Evolutionary conservation across 768 basidiomycete species (phyloP), one percentile per base, ranked within the genome.

Genomic region (Rubroboletus pulcherrimus): DNA sequence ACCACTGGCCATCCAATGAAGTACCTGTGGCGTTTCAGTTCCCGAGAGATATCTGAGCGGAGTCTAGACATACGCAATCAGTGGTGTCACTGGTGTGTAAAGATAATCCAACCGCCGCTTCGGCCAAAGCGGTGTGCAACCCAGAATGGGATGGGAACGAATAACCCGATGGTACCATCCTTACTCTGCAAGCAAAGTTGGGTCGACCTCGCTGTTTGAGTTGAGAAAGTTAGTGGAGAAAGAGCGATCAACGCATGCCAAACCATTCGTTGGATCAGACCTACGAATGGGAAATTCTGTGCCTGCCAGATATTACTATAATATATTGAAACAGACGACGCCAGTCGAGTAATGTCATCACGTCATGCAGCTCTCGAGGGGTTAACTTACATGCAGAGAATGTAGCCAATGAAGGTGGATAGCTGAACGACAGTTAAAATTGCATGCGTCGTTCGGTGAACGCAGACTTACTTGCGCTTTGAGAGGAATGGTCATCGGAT

Each of bases 271-370:
- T 48, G 43, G 66, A 66, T 69, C 79, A 80, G 2, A 55, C 66
- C 43, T 66, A 77, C 73, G 71, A 84, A 85, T 4, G 85, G 84
- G 74, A 85, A 85, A 60, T 73, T 78, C 62, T 83, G 79, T 2
- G 77, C 78, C 41, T 79, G 66, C 84, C 84, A 86, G 9, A 77
- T 71, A 57, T 87, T 85, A 35, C 63, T 74, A 11, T 78, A 77
- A 61, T 74, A 80, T 0, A 75, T 63, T 0, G 71, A 45, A 44
- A 53, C 76, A 57, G 68, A 68, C 77, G 64, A 57, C 75, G 65
- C 63, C 64, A 61, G 39, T 63, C 56, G 38, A 67, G 5, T n/a
- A 33, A 19, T 33, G 37, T 47, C 41, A 59, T 53, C 41, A 26
- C 45, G 26, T 26, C 12, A 10, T 21, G 11, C 17, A 21, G 15